phyloP scores from a whole-genome alignment of 805 yeast genomes.

The Candida saitoana region DNA sequence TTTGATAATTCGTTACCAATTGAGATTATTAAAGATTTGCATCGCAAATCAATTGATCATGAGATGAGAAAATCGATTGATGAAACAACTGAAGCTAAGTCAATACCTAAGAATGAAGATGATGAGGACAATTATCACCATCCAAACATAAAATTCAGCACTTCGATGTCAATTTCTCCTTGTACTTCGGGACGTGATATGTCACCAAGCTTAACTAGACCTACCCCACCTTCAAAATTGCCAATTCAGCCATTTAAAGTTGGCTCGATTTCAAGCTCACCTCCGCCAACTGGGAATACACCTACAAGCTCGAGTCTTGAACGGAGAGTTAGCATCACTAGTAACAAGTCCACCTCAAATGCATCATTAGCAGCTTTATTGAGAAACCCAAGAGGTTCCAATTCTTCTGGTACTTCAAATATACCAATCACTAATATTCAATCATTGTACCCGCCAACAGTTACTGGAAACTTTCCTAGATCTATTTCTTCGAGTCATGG shows the following conservation, averaged over 20 bases:
- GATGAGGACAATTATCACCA: constrained; percentile 4
- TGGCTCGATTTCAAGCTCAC: constrained; percentile 50
- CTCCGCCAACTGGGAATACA: constrained; percentile 30
- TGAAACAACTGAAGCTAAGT: background rate
- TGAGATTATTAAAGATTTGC: constrained; percentile 5
- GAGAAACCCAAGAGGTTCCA: constrained; percentile 46
- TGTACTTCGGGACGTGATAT: constrained; percentile 13
- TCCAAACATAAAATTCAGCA: constrained; percentile 2
- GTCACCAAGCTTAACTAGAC: constrained; percentile 10
- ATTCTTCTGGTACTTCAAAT: constrained; percentile 33
- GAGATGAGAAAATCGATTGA: constrained; percentile 6
- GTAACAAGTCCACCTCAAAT: constrained; percentile 46
- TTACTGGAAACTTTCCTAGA: constrained; percentile 24
- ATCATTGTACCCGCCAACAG: constrained; percentile 3
- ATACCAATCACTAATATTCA: constrained; percentile 15
- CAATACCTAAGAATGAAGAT: background rate
- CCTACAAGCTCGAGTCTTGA: constrained; percentile 25
- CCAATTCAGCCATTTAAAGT: constrained; percentile 58
- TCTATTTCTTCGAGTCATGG: constrained; percentile 41
- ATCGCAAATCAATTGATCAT: constrained; percentile 4
- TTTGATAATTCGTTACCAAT: background rate
- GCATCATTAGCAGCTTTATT: constrained; percentile 52
- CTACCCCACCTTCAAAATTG: constrained; percentile 19
- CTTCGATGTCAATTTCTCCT: constrained; percentile 25
- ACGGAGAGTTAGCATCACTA: constrained; percentile 39